Base-by-base conservation (phyloP, 108 stramenopile species). In the Schizochytrium sp. region DNA sequence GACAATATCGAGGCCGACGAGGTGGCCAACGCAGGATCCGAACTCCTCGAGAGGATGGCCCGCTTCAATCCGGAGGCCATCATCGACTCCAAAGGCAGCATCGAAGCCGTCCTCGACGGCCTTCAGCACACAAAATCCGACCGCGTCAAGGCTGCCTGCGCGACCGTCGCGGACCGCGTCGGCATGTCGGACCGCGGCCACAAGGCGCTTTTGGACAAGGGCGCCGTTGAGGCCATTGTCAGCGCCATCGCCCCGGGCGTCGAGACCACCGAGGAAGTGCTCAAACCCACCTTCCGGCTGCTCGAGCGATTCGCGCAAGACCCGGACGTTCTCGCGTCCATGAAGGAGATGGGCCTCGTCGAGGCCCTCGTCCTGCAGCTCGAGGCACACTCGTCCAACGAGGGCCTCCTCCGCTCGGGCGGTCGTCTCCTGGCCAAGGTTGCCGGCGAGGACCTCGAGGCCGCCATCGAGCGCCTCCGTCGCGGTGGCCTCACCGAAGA, bases 251-350 rank as follows among this genome's bases (percentile, higher is more conserved):
- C 10, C n/a, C 76, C 76, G 16, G 87, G 76, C 59, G 34, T 21
- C 41, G 87, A 88, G 87, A 88, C 25, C 18, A 58, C 28, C 59
- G 58, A 57, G 55, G 60, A 87, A n/a, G 43, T 87, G 55, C 45
- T 89, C 41, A 88, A 89, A 48, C 34, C 60, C 44, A 47, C 89
- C 5, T 89, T 89, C 83, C 89, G 89, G 6, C 83, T 89, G 5
- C 58, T 89, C 43, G 89, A 89, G 34, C 87, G 89, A 5, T 57
- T 89, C 51, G 76, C 76, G 28, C n/a, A 53, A 28, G 76, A 83
- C 23, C 76, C 76, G 6, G 76, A 2, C 4, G 48, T 4, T 45
- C 45, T 83, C 12, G 76, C 45, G 6, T 0, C n/a, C 4, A 83
- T 83, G 76, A 47, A 53, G 51, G 76, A 83, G 12, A 47, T 83